phyloP scores from a whole-genome alignment of 106 monocot species.

The Dendrobium officinale region DNA sequence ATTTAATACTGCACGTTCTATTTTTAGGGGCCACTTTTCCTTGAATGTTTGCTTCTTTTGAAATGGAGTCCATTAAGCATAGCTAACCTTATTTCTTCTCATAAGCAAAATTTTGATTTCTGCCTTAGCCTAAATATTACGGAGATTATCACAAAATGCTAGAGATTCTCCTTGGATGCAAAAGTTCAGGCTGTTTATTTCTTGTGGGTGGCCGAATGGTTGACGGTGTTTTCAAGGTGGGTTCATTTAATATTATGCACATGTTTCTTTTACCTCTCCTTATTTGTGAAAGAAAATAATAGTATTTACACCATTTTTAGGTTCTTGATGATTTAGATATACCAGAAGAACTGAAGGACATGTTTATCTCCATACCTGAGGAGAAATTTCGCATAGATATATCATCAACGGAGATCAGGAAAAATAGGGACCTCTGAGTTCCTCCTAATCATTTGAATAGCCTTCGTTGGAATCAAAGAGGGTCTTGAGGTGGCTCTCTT shows the following conservation, averaged over 20 bases:
- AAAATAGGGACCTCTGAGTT: conserved; percentile 19
- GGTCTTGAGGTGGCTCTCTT: no score
- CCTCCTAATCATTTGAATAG: neutral
- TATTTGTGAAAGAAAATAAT: neutral
- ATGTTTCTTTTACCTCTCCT: neutral
- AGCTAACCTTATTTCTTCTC: neutral
- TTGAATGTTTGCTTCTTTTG: neutral
- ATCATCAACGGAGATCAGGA: conserved; percentile 88
- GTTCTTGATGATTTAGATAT: conserved; percentile 85
- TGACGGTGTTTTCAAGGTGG: conserved; percentile 93
- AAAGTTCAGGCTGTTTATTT: conserved; percentile 57
- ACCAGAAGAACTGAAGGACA: conserved; percentile 63
- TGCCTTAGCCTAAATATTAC: conserved; percentile 77
- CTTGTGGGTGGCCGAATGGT: conserved; percentile 80
- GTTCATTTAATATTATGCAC: neutral
- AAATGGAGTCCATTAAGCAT: neutral
- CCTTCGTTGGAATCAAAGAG: neutral
- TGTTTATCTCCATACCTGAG: conserved; percentile 83
- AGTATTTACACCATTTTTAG: conserved; percentile 21
- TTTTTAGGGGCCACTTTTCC: no score
- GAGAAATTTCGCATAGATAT: conserved; percentile 76
- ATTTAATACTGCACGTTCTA: no score
- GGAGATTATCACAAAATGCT: conserved; percentile 52
- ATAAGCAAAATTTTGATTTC: neutral
- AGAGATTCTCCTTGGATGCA: conserved; percentile 64